These are phyloP conservation scores for Hypericum perforatum DNA, from an alignment of 345 rosid genomes.

Conservation along the genomic window DNA sequence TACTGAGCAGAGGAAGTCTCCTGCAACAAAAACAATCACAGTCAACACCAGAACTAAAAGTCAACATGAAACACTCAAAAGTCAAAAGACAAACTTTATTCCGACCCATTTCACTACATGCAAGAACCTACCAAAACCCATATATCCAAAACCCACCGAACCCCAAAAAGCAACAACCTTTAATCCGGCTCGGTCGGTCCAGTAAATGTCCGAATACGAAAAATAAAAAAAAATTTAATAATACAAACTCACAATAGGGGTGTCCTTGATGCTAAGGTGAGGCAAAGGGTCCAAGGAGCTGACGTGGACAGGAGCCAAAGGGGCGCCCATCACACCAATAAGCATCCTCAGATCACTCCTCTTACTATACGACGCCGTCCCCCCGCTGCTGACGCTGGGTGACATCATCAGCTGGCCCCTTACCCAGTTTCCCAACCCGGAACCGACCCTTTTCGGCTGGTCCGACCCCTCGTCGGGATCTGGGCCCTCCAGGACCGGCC, in stretches of 20 bases:
- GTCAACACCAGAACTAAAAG: background rate
- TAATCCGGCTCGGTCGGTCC: too few relatives aligned
- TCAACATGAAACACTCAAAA: background rate
- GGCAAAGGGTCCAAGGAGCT: slow-evolving; percentile 41
- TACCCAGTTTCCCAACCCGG: slow-evolving; percentile 43
- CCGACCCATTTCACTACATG: too few relatives aligned
- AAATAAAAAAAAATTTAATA: slow-evolving; percentile 1
- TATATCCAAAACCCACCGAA: too few relatives aligned
- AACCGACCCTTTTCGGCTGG: slow-evolving; percentile 41
- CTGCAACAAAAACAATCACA: slow-evolving; percentile 21
- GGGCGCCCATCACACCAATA: slow-evolving; percentile 41
- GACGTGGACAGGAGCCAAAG: slow-evolving; percentile 40
- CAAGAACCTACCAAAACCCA: too few relatives aligned
- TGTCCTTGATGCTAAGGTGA: slow-evolving; percentile 43
- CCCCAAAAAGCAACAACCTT: too few relatives aligned
- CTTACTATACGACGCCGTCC: slow-evolving; percentile 20
- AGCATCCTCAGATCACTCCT: slow-evolving; percentile 39
- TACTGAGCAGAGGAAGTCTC: slow-evolving; percentile 89
- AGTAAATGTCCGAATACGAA: background rate
- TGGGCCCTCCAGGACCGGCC: slow-evolving; percentile 90
- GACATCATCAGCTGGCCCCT: slow-evolving; percentile 30
- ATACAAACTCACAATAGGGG: slow-evolving; percentile 52
- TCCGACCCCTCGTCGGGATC: slow-evolving; percentile 71
- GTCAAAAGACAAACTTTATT: too few relatives aligned
- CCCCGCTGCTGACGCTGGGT: slow-evolving; percentile 9